These are phyloP conservation scores for Komagataea norvegica DNA, from an alignment of 1,139 yeast species.

Conservation along the genomic window DNA sequence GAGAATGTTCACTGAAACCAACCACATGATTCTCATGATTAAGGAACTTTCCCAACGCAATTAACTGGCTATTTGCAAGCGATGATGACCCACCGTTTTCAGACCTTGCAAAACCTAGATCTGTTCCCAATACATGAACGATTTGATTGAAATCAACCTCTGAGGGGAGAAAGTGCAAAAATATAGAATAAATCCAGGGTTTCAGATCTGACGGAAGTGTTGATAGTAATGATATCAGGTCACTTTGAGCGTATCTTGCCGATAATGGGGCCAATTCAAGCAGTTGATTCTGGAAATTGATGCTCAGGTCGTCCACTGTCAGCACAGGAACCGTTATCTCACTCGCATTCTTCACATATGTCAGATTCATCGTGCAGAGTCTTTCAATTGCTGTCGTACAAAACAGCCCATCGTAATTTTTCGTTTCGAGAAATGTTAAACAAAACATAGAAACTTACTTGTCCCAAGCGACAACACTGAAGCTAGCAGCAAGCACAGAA, in stretches of 20 bases:
- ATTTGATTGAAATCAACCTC: neutral
- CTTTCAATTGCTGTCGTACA: neutral
- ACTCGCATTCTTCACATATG: neutral
- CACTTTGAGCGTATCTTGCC: neutral
- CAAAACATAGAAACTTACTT: neutral
- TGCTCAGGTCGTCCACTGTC: neutral
- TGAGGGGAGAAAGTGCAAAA: conserved; percentile 1
- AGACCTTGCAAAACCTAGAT: neutral
- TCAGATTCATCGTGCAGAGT: conserved; percentile 1
- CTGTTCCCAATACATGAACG: too few relatives aligned
- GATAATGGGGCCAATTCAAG: conserved; percentile 1
- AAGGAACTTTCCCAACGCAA: neutral
- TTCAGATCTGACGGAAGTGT: neutral
- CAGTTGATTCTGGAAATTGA: conserved; percentile 2
- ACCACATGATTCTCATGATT: conserved; percentile 2
- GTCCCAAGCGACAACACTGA: neutral
- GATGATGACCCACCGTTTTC: neutral
- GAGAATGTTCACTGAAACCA: neutral
- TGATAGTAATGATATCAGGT: neutral
- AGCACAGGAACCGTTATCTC: neutral
- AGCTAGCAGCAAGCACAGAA: neutral
- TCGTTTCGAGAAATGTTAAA: neutral
- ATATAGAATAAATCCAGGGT: conserved; percentile 5
- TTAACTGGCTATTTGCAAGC: neutral
- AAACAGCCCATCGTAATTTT: too few relatives aligned